A percentile compares a stretch with the other conserved stretches of the same genome.
phyloP scores from a whole-genome alignment of 2,329 filamentous ascomycete genomes.

The Colletotrichum orbiculare region DNA sequence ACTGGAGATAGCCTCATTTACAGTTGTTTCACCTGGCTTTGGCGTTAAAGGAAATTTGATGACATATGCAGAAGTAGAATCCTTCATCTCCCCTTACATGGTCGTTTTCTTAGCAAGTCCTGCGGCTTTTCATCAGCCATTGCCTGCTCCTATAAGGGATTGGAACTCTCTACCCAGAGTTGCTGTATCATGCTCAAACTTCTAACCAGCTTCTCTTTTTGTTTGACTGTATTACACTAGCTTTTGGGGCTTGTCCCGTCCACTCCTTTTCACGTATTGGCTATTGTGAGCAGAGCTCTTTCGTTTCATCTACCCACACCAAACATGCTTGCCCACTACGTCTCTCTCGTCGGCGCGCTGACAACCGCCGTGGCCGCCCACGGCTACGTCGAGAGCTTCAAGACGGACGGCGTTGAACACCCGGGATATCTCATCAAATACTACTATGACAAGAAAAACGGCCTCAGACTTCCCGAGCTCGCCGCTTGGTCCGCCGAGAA shows the following conservation, averaged over 20 bases:
- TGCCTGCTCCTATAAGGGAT: too few species aligned
- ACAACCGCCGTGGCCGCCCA: conserved; percentile 1
- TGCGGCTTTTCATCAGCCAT: too few species aligned
- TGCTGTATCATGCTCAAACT: too few species aligned
- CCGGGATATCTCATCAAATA: conserved; percentile 36
- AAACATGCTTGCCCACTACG: neutral
- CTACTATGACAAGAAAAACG: conserved; percentile 34
- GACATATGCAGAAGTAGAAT: too few species aligned
- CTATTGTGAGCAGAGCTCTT: neutral
- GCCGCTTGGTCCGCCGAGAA: conserved; percentile 53
- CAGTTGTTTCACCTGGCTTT: neutral
- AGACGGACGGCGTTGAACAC: conserved; percentile 22
- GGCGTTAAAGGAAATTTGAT: too few species aligned
- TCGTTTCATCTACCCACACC: neutral
- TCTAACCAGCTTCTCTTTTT: too few species aligned
- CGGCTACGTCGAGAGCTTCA: conserved; percentile 17
- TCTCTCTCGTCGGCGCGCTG: neutral
- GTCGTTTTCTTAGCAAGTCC: accelerated
- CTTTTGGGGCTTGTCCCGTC: neutral
- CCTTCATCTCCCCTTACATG: too few species aligned
- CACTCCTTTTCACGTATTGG: neutral
- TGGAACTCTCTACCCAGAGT: too few species aligned
- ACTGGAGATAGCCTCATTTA: neutral
- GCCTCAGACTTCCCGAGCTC: conserved; percentile 22
- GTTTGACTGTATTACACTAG: too few species aligned